Conservation (phyloP, 352 stramenopile species). For the Pythium insidiosum region DNA sequence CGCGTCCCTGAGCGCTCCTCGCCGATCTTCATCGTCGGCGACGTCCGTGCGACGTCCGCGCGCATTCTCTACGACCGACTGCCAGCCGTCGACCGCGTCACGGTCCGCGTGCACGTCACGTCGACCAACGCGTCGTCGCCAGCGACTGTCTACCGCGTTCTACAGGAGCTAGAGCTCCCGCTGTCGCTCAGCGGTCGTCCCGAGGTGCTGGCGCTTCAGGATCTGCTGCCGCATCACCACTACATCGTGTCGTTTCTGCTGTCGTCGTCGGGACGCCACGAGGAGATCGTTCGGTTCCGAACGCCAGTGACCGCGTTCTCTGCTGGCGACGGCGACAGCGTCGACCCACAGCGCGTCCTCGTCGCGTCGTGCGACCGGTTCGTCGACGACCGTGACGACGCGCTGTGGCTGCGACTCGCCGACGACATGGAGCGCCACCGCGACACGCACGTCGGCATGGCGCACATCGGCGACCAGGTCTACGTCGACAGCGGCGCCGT, state of each 20-base stretch:
- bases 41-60: constrained; percentile 30
- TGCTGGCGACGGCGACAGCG: constrained; percentile 4
- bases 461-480: constrained; percentile 23
- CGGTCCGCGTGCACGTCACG: constrained; percentile 16
- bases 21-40: constrained; percentile 41
- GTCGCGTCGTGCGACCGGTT: constrained; percentile 54
- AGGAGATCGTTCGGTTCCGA: constrained; percentile 32
- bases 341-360: constrained; percentile 19
- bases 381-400: constrained; percentile 46
- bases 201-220: constrained; percentile 17
- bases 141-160: not conserved
- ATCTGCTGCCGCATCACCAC: constrained; percentile 23
- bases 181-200: constrained; percentile 2
- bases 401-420: constrained; percentile 27
- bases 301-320: no score
- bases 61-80: constrained; percentile 41
- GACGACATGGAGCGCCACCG: constrained; percentile 18
- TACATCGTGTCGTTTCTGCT: constrained; percentile 32
- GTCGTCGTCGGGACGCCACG: not conserved
- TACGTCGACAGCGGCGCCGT: constrained; percentile 8
- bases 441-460: constrained; percentile 10
- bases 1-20: no score
- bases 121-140: constrained; percentile 1
- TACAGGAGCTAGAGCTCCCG: not conserved
- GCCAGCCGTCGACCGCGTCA: not conserved